Base-by-base conservation (phyloP, 108 stramenopile genomes). In the Fragilariopsis cylindrus region DNA sequence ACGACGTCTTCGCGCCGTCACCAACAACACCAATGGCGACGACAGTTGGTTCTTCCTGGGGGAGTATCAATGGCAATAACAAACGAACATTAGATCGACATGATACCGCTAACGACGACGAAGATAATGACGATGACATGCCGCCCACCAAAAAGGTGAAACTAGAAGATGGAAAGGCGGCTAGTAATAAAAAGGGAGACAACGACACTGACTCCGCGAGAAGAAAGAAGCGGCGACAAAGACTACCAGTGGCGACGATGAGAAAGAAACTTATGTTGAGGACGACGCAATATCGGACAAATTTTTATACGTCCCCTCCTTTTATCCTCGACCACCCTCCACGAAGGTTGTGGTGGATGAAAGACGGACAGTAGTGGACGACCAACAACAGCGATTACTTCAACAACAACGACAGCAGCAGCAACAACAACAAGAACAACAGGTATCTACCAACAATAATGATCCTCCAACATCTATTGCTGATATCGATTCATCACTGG, bases 241-340 rank as follows among this genome's bases (percentile, higher is more conserved):
- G 57, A 44, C 16, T 18, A 42, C 56, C 44, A 30, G 30, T 30
- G 30, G 30, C 2, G 30, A 2, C 30, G 30, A 63, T 52, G 49
- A 64, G 12, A 2, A 69, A 16, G 46, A 48, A 60, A 15, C 16
- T 0, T 49, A 71, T 71, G 0, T 30, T 30, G 30, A 30, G 30
- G 30, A 71, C 45, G 55, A 44, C 58, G 67, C 73, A 5, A 45
- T 46, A 11, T 12, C 57, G 53, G 68, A 41, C 2, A 40, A 49
- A 46, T 49, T 45, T 44, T 7, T 56, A 8, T 57, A 70, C 48
- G 49, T 70, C 30, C 78, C 78, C 11, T 69, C 73, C 30, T 83
- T 78, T 55, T 83, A 79, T 73, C 82, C 82, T 2, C 54, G 55
- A 5, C 60, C 71, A 11, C 79, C 79, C 8, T 47, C 73, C 18